phyloP scores from a whole-genome alignment of 805 yeast genomes.

The Candida piceae region DNA sequence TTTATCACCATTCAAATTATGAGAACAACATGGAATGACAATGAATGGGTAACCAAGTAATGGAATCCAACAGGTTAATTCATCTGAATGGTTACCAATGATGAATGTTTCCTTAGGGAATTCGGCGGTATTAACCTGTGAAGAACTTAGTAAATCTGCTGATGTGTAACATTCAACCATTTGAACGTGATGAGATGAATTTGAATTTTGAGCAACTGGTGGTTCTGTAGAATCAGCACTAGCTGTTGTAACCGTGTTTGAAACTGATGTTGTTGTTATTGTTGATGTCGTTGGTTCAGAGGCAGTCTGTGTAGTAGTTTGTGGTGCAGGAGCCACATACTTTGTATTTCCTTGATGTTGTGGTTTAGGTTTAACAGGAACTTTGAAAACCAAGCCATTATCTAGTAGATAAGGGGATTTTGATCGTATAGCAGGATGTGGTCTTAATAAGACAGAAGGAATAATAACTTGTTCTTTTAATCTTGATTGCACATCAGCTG shows the following conservation, averaged over 20 bases:
- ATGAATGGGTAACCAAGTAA: slow-evolving; percentile 79
- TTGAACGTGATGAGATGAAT: slow-evolving; percentile 32
- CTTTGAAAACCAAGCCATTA: slow-evolving; percentile 58
- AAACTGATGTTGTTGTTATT: too few species aligned
- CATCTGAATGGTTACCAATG: slow-evolving; percentile 95
- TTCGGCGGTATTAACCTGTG: slow-evolving; percentile 55
- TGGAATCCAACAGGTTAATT: slow-evolving; percentile 93
- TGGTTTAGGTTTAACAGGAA: slow-evolving; percentile 33
- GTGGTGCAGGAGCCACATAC: too few species aligned
- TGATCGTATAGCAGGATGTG: slow-evolving; percentile 57
- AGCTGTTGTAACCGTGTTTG: too few species aligned
- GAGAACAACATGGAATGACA: slow-evolving; percentile 95
- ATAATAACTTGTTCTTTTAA: slow-evolving; percentile 75
- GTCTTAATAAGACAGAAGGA: slow-evolving; percentile 68
- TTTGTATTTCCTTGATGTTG: slow-evolving; percentile 20
- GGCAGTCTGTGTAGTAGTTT: too few species aligned
- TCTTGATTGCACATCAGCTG: slow-evolving; percentile 51
- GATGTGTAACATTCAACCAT: slow-evolving; percentile 54
- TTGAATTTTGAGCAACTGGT: too few species aligned
- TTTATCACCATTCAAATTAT: slow-evolving; percentile 72
- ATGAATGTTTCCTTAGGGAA: slow-evolving; percentile 70
- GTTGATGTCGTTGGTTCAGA: too few species aligned
- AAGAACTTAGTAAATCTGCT: slow-evolving; percentile 44
- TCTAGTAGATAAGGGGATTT: slow-evolving; percentile 51
- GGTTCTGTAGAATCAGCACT: too few species aligned